Percentiles rank a stretch among this genome's conserved stretches.
Evolutionary conservation across 345 rosid genomes (phyloP).

Genomic region (Erysimum cheiranthoides): DNA sequence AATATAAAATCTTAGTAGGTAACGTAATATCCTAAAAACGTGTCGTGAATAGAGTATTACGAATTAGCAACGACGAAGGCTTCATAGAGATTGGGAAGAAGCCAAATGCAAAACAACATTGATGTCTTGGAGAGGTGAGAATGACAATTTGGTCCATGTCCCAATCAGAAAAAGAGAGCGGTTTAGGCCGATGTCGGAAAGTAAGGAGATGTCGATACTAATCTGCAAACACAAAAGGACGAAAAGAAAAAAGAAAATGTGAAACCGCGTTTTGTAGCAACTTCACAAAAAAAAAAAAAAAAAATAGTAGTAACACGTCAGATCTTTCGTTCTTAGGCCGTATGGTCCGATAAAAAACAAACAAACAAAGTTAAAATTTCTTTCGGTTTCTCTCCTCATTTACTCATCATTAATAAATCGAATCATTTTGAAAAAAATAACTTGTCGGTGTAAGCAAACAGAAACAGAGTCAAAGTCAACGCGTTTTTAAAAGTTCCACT

Average conservation of each 20-base stretch:
- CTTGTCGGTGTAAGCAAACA: constrained; percentile 12
- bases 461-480: constrained; percentile 25
- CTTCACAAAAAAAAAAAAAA: too few species aligned
- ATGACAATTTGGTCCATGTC: constrained; percentile 22
- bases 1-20: neutral
- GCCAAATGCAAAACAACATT: constrained; percentile 22
- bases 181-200: constrained; percentile 32
- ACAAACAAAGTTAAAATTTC: neutral
- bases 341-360: neutral
- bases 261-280: constrained; percentile 34
- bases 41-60: neutral
- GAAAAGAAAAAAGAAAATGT: neutral
- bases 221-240: constrained; percentile 31
- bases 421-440: constrained; percentile 1
- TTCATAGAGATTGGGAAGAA: constrained; percentile 25
- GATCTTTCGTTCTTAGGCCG: neutral
- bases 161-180: neutral
- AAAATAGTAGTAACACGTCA: neutral
- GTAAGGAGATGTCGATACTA: constrained; percentile 45
- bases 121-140: neutral
- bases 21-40: constrained; percentile 26
- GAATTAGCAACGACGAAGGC: neutral
- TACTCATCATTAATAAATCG: constrained; percentile 12
- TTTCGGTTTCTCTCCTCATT: constrained; percentile 2
- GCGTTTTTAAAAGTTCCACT: constrained; percentile 6